Evolutionary conservation across 1,139 yeast genomes (phyloP), one percentile per base, ranked within the genome.

Genomic region (Zhuliangozyma parablackwelliae): DNA sequence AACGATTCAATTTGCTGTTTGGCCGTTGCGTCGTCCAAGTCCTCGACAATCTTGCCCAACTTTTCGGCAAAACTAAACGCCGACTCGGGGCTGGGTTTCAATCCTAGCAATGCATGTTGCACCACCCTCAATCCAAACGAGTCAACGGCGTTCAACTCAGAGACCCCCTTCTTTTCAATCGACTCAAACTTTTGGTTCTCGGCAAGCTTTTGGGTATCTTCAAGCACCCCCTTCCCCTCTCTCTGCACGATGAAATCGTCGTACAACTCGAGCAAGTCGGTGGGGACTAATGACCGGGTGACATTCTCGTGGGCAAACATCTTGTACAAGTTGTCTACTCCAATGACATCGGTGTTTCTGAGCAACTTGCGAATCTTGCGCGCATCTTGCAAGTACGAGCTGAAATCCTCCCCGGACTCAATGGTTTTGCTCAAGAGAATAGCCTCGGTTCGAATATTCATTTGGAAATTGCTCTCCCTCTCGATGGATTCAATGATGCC

Each of bases 51-150:
- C 16, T 61, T 54, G 7, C 59, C 59, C 20, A 73, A 49, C 27
- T 63, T 52, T 5, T 47, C 45, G 11, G 51, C 35, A 32, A 45
- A 45, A 4, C 27, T 24, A 2, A 30, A 21, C 13, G 39, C 39
- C 10, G 31, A 28, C 10, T 35, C 41, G 10, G 34, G 34, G 16
- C 36, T 30, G 24, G 44, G 39, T 48, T 63, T 65, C 31, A 92
- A 68, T 0, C 95, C 96, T 29, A 80, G 56, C 28, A 90, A 68
- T 2, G 95, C 78, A 49, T 86, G 88, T 54, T 95, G 78, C 41
- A 90, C 83, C 10, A 83, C 83, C 49, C 82, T 82, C 61, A 90
- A 72, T 6, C 95, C 95, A 45, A 80, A 77, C 0, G 96, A 80
- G 34, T 82, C 82, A 7, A 88, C 96, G 1, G 95, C 73, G 30